Evolutionary conservation across 2,329 filamentous ascomycete genomes (phyloP), one percentile per base, ranked within the genome.

Genomic region (Dactylellina cionopaga): DNA sequence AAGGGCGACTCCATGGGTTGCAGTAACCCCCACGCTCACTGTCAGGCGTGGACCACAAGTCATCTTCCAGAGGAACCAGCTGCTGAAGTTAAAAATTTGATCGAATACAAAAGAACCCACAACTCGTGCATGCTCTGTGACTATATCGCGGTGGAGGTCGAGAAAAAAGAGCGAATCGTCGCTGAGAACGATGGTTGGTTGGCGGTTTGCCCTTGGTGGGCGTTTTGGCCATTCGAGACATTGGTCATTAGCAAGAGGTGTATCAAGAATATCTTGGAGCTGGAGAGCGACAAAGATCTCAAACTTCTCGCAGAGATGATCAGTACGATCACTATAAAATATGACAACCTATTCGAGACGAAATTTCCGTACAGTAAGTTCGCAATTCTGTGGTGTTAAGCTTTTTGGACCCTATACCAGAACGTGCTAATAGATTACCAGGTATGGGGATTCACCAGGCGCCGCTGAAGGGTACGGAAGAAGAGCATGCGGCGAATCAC

Each of bases 1-100:
- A 99, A 99, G 82, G 95, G 95, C 55, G 88, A 91, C 0, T 92
- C 94, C 9, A 99, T 99, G 95, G 95, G 95, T 55, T 99, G 95
- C 83, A 98, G 94, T 1, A 99, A 99, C 80, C 95, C 95, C 0
- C 95, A 99, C 80, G 95, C 95, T 0, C 95, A 99, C 81, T 94
- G 95, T 69, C 95, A 99, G 80, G 85, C 97, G 74, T 99, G 95
- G 95, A 95, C 92, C 1, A 96, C 93, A 0, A 96, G 92, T 19
- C 90, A 89, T 5, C 83, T 97, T 76, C 95, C 95, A 0, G 93
- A 98, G 79, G 95, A 99, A 81, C 92, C 92, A 0, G 86, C 85
- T 0, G 86, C 90, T 41, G 95, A 99, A 81, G 82, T 96, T 17
- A 83, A 84, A 41, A 89, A 96, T 77, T 85, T 97, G 84, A 83